Evolutionary conservation across 2,329 filamentous ascomycete genomes (phyloP), one percentile per base, ranked within the genome.

Genomic region (Aspergillus aculeatinus): DNA sequence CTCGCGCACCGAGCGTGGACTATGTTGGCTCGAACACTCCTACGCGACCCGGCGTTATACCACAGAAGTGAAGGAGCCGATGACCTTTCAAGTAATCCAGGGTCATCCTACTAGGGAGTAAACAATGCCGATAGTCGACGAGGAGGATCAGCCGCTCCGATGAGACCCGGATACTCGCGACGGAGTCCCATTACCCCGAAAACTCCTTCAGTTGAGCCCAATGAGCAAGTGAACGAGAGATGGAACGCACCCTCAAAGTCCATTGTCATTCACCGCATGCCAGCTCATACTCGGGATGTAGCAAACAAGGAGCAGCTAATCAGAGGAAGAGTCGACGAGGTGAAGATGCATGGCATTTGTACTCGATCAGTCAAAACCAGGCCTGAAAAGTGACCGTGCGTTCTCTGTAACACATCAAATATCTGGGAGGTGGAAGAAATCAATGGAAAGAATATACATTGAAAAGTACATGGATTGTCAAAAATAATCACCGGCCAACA

Each of bases 121-220:
- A 54, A 39, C 25, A n/a, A 39, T 25, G 50, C 4, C 21, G 21
- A 48, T 48, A 35, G 39, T 48, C 16, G 48, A 25, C n/a, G 39
- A 49, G 55, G 12, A 35, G 35, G 11, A 48, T 48, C 25, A 29
- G 23, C 23, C 21, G 16, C 16, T n/a, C 29, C 23, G 49, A 42
- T 21, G 35, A 51, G 31, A 35, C 19, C 39, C 27, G 48, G 31
- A 44, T 55, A 31, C 16, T 49, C 39, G 52, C 51, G 25, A 39
- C 61, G 58, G 59, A 60, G 51, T 53, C 48, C 53, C 51, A 57
- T 47, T 55, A 62, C 60, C 60, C 60, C 60, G 55, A 48, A 48
- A 29, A 33, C 54, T n/a, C 39, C 3, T 44, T 44, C 39, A 44
- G 39, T 33, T 51, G 33, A 35, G 21, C 49, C 50, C 51, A 58